Percentiles rank a stretch among this genome's conserved stretches.
phyloP scores from a whole-genome alignment of 768 basidiomycete species.

The Podaxis mareebaensis region DNA sequence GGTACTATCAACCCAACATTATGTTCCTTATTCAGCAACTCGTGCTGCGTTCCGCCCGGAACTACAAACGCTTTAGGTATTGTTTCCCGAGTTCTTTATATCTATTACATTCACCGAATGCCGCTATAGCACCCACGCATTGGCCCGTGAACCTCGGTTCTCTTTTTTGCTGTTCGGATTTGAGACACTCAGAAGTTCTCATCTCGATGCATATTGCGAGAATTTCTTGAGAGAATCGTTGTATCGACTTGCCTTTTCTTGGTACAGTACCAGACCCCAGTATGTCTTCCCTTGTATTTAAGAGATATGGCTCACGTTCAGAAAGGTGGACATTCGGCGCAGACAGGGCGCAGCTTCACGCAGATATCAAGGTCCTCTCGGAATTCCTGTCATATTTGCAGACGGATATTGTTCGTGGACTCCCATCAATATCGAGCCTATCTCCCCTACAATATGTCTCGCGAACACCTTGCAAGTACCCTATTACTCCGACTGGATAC shows the following conservation, averaged over 20 bases:
- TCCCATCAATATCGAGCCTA: slow-evolving; percentile 60
- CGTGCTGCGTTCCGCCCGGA: slow-evolving; percentile 77
- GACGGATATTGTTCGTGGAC: slow-evolving; percentile 66
- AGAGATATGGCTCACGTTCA: slow-evolving; percentile 7
- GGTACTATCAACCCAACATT: slow-evolving; percentile 81
- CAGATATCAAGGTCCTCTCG: slow-evolving; percentile 83
- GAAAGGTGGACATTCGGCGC: slow-evolving; percentile 95
- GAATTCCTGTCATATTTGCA: slow-evolving; percentile 83
- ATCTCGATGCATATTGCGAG: slow-evolving; percentile 83
- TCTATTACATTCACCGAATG: slow-evolving; percentile 2
- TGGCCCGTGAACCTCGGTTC: slow-evolving; percentile 89
- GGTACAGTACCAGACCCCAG: slow-evolving; percentile 96
- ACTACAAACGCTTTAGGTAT: slow-evolving; percentile 75
- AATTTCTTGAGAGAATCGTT: slow-evolving; percentile 70
- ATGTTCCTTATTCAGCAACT: slow-evolving; percentile 85
- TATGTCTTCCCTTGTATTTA: slow-evolving; percentile 39
- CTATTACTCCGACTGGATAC: background rate
- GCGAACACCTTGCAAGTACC: slow-evolving; percentile 41
- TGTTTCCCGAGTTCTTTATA: slow-evolving; percentile 15
- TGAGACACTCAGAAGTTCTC: slow-evolving; percentile 85
- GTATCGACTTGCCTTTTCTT: slow-evolving; percentile 80
- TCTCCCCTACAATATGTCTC: slow-evolving; percentile 48
- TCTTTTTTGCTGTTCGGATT: slow-evolving; percentile 92
- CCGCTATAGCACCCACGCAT: slow-evolving; percentile 75
- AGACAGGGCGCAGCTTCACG: slow-evolving; percentile 85